A percentile compares a stretch with the other conserved stretches of the same genome.
Evolutionary conservation across 2,329 filamentous ascomycete species (phyloP).

Genomic region (Dactylellina sp.): DNA sequence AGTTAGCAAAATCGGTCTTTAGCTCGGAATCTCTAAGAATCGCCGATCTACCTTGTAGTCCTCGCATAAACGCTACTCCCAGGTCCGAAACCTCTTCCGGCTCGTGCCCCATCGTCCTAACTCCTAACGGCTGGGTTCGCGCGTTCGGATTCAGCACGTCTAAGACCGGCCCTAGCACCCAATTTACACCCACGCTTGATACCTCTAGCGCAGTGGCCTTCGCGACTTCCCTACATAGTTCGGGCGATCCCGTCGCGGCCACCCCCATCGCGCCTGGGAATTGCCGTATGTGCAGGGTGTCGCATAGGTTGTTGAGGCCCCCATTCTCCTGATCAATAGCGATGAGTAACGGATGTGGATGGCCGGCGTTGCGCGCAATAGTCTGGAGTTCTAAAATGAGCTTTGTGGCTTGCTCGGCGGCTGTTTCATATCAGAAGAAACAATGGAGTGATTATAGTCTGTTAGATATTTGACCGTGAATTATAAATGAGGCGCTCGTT

Average conservation of each 20-base stretch:
- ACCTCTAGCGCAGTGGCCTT: slow-evolving; percentile 94
- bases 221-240: slow-evolving; percentile 87
- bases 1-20: slow-evolving; percentile 20
- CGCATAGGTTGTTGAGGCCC: slow-evolving; percentile 58
- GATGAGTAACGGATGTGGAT: slow-evolving; percentile 88
- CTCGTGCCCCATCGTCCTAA: slow-evolving; percentile 89
- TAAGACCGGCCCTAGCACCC: slow-evolving; percentile 92
- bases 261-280: slow-evolving; percentile 98
- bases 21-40: background rate
- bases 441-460: background rate
- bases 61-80: slow-evolving; percentile 88
- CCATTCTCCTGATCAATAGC: slow-evolving; percentile 98
- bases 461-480: background rate
- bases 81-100: slow-evolving; percentile 95
- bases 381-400: slow-evolving; percentile 92
- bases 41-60: slow-evolving; percentile 63
- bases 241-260: slow-evolving; percentile 85
- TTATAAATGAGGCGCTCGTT: background rate
- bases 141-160: slow-evolving; percentile 74
- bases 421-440: slow-evolving; percentile 66
- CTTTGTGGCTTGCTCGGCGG: slow-evolving; percentile 87
- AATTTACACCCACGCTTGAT: slow-evolving; percentile 91
- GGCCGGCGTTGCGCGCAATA: slow-evolving; percentile 88
- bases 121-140: slow-evolving; percentile 83
- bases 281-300: slow-evolving; percentile 66